These are phyloP conservation scores for Thamnidium elegans DNA, from an alignment of 192 early-diverging fungal species.

Conservation along the genomic window DNA sequence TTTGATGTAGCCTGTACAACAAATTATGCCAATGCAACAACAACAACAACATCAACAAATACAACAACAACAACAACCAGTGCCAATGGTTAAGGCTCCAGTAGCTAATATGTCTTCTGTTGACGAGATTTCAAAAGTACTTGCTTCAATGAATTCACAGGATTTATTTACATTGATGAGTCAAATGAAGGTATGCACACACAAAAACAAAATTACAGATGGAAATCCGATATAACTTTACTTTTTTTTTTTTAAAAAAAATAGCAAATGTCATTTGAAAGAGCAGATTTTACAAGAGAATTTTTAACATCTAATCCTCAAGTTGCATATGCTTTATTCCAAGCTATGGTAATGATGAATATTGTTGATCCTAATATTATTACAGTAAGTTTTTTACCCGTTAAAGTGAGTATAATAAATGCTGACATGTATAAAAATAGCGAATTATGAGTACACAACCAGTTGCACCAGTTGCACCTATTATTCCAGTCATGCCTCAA, in stretches of 20 bases:
- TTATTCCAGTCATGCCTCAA: background rate
- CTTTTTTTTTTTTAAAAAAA: background rate
- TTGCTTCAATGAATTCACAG: conserved; percentile 53
- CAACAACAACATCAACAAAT: conserved; percentile 17
- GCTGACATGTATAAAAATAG: conserved; percentile 1
- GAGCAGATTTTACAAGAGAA: conserved; percentile 64
- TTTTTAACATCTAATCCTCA: conserved; percentile 78
- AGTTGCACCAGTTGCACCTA: background rate
- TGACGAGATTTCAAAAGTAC: conserved; percentile 53
- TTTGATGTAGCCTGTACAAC: background rate
- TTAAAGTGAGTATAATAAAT: no score
- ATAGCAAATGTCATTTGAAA: conserved; percentile 53
- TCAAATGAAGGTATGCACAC: conserved; percentile 58
- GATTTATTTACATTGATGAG: conserved; percentile 64
- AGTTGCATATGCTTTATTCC: conserved; percentile 80
- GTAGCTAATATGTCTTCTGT: conserved; percentile 12
- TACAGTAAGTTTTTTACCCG: conserved; percentile 38
- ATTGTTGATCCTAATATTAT: conserved; percentile 67
- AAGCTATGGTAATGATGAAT: conserved; percentile 76
- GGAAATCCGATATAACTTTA: background rate
- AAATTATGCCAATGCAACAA: conserved; percentile 1
- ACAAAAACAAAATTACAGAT: background rate
- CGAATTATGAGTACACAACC: conserved; percentile 21
- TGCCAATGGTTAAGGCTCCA: background rate
- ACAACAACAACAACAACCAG: conserved; percentile 17